phyloP scores from a whole-genome alignment of 2,329 filamentous ascomycete species.

The Fusarium napiforme region DNA sequence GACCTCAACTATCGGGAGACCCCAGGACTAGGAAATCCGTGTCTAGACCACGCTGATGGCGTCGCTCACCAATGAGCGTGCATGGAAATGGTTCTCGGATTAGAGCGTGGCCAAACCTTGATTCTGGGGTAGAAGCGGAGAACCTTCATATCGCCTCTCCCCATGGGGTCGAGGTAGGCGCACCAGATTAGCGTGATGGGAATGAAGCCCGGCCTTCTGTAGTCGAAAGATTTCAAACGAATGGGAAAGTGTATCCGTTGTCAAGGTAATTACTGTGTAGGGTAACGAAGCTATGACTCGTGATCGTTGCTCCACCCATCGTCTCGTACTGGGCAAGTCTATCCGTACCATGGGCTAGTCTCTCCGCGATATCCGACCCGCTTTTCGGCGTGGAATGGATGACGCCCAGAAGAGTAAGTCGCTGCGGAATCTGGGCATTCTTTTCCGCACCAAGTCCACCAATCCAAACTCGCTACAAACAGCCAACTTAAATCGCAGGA shows the following conservation, averaged over 20 bases:
- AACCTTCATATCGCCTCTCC: not conserved
- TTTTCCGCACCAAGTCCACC: not conserved
- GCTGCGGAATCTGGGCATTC: too few species aligned
- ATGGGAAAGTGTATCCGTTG: not conserved
- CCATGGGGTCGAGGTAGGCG: not conserved
- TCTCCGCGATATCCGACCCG: not conserved
- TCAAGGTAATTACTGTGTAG: not conserved
- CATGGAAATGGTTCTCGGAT: not conserved
- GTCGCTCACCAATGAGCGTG: not conserved
- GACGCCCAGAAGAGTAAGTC: too few species aligned
- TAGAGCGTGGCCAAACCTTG: not conserved
- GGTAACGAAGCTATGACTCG: not conserved
- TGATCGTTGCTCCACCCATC: not conserved
- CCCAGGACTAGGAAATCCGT: not conserved
- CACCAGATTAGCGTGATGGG: not conserved
- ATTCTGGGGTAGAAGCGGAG: slow-evolving; percentile 7
- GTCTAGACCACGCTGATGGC: not conserved
- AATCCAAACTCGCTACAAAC: not conserved
- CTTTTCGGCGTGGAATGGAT: not conserved
- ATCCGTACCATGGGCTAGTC: not conserved
- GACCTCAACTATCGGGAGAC: accelerated
- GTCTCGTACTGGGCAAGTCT: not conserved
- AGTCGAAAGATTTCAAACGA: too few species aligned
- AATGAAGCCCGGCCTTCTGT: not conserved
- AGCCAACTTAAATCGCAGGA: not conserved